Evolutionary conservation across 139 green algal species (phyloP), one percentile per base, ranked within the genome.

Genomic region (Tetradesmus obliquus): DNA sequence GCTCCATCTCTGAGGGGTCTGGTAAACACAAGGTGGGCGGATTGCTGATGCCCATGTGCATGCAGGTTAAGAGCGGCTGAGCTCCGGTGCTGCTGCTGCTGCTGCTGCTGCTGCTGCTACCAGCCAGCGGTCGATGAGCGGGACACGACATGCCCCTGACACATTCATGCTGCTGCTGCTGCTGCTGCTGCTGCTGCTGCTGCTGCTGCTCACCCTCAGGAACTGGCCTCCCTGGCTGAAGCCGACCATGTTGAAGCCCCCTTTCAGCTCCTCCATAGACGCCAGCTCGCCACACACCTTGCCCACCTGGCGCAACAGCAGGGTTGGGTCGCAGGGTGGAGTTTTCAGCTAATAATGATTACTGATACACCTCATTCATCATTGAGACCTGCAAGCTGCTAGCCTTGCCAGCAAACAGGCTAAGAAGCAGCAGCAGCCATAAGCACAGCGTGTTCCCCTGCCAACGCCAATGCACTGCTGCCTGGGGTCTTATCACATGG

Each of bases 221-320:
- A 99, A 98, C 94, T 98, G 97, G 0, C 97, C 97, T 32, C 96
- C 97, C 93, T 99, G 97, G 3, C 88, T 96, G 92, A 99, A 98
- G 22, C 97, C 97, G 15, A 99, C 91, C 0, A 95, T 96, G 90
- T 98, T 97, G 94, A 96, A 99, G 32, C 96, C 97, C 20, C 89
- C 85, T 71, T 87, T 24, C 19, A 99, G 95, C 93, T 98, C 91
- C 1, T 93, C 79, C 8, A 96, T 94, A 4, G 24, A 79, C 0
- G 87, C 85, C 13, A 99, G 76, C 90, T 96, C 79, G 1, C 94
- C 45, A 90, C 97, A 98, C n/a, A 96, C 96, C 2, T 79, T 51
- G 4, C 76, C 93, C 0, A 97, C 95, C 95, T 97, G 93, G 5
- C 81, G 13, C 13, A 72, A 2, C 53, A 9, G 9, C 15, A n/a